phyloP scores from a whole-genome alignment of 805 yeast genomes.

The Teunomyces atbi region DNA sequence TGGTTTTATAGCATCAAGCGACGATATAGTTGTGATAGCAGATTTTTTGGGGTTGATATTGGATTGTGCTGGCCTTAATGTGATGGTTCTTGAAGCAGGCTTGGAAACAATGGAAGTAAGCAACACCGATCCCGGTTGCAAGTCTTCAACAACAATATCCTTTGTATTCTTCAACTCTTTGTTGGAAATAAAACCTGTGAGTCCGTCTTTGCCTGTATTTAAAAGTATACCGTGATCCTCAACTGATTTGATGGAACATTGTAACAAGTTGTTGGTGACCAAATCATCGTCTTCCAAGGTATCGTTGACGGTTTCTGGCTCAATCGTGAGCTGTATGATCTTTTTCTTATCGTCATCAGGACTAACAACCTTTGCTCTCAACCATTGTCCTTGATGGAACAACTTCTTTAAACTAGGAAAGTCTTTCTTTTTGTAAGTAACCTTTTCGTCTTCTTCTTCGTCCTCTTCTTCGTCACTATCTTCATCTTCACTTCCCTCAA shows the following conservation, averaged over 20 bases:
- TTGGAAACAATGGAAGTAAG: conserved; percentile 53
- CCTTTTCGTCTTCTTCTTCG: conserved; percentile 34
- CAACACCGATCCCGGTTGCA: conserved; percentile 66
- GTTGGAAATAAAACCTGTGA: conserved; percentile 72
- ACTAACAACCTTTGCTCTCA: conserved; percentile 74
- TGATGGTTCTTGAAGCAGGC: conserved; percentile 55
- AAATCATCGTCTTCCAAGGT: conserved; percentile 64
- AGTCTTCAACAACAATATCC: conserved; percentile 27
- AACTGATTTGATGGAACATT: conserved; percentile 70
- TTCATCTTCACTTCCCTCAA: conserved; percentile 42
- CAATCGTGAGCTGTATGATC: conserved; percentile 68
- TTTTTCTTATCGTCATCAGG: conserved; percentile 48
- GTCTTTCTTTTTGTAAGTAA: conserved; percentile 26
- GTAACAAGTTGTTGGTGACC: conserved; percentile 59
- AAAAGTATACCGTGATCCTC: conserved; percentile 92
- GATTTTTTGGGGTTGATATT: conserved; percentile 47
- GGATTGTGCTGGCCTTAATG: conserved; percentile 46
- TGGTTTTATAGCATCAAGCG: conserved; percentile 80
- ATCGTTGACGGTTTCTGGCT: conserved; percentile 70
- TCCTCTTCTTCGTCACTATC: conserved; percentile 41
- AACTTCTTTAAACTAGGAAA: conserved; percentile 55
- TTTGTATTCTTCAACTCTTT: conserved; percentile 53
- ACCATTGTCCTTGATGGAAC: conserved; percentile 79
- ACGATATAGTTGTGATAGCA: conserved; percentile 54
- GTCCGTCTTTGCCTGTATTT: conserved; percentile 57